Base-by-base conservation (phyloP, 164 flowering plant genomes). In the Akebia trifoliata region DNA sequence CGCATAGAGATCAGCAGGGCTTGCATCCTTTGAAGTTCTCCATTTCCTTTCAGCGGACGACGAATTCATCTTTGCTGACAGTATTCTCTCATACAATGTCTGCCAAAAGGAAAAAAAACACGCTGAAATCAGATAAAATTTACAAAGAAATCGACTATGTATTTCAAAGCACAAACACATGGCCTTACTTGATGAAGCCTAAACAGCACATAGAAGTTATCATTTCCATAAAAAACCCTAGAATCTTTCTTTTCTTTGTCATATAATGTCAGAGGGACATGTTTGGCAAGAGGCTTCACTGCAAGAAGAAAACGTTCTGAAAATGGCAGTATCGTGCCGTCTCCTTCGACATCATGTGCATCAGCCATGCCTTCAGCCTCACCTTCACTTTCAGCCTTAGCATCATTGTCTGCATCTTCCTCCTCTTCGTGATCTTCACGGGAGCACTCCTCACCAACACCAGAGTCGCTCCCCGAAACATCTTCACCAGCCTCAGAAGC, bases 301-400 rank as follows among this genome's bases (percentile, higher is more conserved):
- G 80, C 60, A 9, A 38, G 70, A 14, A 87, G 72, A 67, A 76
- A 76, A 3, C 83, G 79, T 59, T 85, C 96, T 28, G 88, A 81
- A 71, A 62, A 65, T 12, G 90, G 83, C 37, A 81, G 65, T 18
- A 65, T 44, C 28, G 62, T 48, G 26, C 81, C 85, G 62, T 85
- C 90, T 48, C 81, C 94, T 50, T 86, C 91, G 50, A 65, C 77
- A 69, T 85, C 92, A 66, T 79, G 83, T 8, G 80, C 90, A 77
- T 86, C 91, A 58, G 86, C 89, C 74, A 66, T 76, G 40, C 85
- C 92, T 67, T 90, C 98, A 51, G 85, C 97, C 74, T 84, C 96
- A 51, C 89, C 97, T 76, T 87, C 96, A 83, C 92, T 87, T 69
- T 87, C 97, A 28, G 79, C 94, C 69, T 87, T 87, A 22, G 72